Evolutionary conservation across 148 eudicot genomes (phyloP), one percentile per base, ranked within the genome.

Genomic region (Silene uniflora): DNA sequence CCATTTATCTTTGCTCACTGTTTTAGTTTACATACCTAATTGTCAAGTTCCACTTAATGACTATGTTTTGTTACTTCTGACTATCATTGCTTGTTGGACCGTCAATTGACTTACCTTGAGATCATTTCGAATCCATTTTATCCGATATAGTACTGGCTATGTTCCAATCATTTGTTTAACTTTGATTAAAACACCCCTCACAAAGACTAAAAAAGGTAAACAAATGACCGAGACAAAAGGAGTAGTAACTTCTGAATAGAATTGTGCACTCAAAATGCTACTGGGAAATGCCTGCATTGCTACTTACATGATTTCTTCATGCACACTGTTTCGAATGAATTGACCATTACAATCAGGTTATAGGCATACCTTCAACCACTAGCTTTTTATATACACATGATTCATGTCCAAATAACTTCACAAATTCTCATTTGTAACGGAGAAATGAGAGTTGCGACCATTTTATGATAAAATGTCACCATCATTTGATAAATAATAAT

Each of bases 1-100:
- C n/a, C 17, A 47, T 3, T 47, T 71, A 72, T 81, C 77, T 73
- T 76, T 81, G 83, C 83, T 75, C 56, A 60, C 54, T 5, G 29
- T 69, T 75, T 54, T 71, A 64, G 47, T 76, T 76, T 69, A 58
- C 63, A 75, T 65, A 29, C 19, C 67, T 70, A 62, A 71, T 69
- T 44, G 65, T 75, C 75, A 24, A 55, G 39, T 75, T 52, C 71
- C 29, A 69, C 72, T 62, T 23, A 46, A 75, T 39, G 76, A n/a
- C 71, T 80, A 13, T 32, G 47, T 69, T 67, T 14, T 10, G 27
- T 16, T 80, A 56, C 35, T 32, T 32, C 35, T 32, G 35, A 2
- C 5, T 32, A 32, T 32, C 35, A 32, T 32, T 32, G 35, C 35
- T 32, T 32, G 35, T 32, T 32, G 35, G 35, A 32, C 35, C 29